These are phyloP conservation scores for Phytophthora vignae DNA, from an alignment of 352 stramenopile genomes.

Conservation along the genomic window DNA sequence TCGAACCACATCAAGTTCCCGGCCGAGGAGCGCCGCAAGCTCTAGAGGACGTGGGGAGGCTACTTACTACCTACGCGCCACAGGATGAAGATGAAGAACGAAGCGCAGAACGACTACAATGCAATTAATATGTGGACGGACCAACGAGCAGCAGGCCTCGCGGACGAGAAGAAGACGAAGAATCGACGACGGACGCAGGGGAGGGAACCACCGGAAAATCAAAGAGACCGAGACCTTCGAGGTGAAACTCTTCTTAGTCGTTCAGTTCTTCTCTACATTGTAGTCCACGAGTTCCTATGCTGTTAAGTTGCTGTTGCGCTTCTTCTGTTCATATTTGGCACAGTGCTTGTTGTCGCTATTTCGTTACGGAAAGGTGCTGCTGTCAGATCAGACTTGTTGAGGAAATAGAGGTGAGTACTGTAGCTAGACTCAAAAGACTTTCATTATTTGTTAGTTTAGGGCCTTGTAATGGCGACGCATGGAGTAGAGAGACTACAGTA, in stretches of 20 bases:
- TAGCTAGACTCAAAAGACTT: conserved; percentile 18
- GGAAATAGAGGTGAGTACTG: not conserved
- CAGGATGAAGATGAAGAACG: not conserved
- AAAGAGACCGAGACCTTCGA: too few relatives aligned
- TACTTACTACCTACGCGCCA: not conserved
- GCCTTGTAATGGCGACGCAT: conserved; percentile 17
- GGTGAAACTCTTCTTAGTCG: not conserved
- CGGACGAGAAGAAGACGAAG: conserved; percentile 2
- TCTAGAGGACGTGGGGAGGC: conserved; percentile 21
- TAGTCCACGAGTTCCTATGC: conserved; percentile 9
- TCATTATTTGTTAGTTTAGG: conserved; percentile 45
- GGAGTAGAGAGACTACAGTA: conserved; percentile 16
- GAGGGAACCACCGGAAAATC: not conserved
- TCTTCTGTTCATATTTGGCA: conserved; percentile 3
- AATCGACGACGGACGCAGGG: not conserved
- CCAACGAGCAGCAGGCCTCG: conserved; percentile 4
- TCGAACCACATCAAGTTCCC: conserved; percentile 79
- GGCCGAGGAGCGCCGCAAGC: conserved; percentile 70
- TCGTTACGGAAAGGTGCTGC: not conserved
- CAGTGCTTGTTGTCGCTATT: not conserved
- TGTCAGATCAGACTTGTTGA: not conserved
- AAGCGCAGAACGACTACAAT: not conserved
- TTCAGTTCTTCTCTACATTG: not conserved
- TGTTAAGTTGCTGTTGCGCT: conserved; percentile 18
- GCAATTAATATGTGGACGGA: conserved; percentile 33